Evolutionary conservation across 179 eudicot genomes (phyloP).

Genomic region (Drosera spatulata): DNA sequence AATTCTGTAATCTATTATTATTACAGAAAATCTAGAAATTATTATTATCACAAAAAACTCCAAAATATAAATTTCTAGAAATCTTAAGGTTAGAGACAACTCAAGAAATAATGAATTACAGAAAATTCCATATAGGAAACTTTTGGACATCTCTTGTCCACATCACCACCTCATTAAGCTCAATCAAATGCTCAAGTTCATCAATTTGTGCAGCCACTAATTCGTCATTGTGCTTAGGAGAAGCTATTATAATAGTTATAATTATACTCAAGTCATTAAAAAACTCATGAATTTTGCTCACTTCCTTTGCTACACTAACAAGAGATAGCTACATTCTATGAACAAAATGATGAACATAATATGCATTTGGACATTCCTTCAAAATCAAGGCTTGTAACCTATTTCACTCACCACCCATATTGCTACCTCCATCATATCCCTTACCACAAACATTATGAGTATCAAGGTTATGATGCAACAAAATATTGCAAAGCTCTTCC

Average conservation of each 20-base stretch:
- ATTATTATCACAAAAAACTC: too few species aligned
- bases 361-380: background rate
- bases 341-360: background rate
- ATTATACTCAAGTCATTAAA: background rate
- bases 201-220: background rate
- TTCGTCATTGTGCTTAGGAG: background rate
- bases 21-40: too few species aligned
- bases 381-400: background rate
- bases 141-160: too few species aligned
- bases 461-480: background rate
- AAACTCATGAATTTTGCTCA: background rate
- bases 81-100: too few species aligned
- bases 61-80: too few species aligned
- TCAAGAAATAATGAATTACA: too few species aligned
- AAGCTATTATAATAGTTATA: background rate
- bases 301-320: background rate
- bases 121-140: too few species aligned
- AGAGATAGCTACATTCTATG: background rate
- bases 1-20: too few species aligned
- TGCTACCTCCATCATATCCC: slow-evolving; percentile 2
- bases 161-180: too few species aligned
- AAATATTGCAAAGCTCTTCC: background rate
- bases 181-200: background rate
- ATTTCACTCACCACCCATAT: slow-evolving; percentile 1
- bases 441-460: background rate